These are phyloP conservation scores for Penicillium angulare DNA, from an alignment of 495 filamentous ascomycete genomes.

Conservation along the genomic window DNA sequence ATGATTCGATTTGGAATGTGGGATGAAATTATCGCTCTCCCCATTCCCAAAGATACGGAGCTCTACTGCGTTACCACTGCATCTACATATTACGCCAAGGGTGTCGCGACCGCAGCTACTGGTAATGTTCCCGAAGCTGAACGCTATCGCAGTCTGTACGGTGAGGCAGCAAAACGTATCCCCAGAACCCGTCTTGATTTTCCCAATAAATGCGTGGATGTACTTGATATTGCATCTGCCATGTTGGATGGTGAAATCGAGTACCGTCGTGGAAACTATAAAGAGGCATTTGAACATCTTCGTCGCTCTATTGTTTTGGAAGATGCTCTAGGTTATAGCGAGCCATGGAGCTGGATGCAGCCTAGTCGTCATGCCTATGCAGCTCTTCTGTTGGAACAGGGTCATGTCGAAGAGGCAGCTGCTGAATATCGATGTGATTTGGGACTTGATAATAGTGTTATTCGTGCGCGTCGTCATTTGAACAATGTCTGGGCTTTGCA, in stretches of 20 bases:
- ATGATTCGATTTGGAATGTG: constrained; percentile 64
- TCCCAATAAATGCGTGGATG: constrained; percentile 59
- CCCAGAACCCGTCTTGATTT: constrained; percentile 48
- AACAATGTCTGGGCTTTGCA: constrained; percentile 71
- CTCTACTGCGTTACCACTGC: constrained; percentile 62
- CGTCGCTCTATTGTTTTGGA: constrained; percentile 51
- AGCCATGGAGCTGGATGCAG: constrained; percentile 73
- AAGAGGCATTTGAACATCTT: constrained; percentile 53
- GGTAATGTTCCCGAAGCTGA: constrained; percentile 45
- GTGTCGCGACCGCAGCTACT: constrained; percentile 58
- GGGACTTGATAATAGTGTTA: constrained; percentile 54
- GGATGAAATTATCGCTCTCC: constrained; percentile 51
- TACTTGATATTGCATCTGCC: constrained; percentile 53
- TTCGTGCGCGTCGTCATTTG: constrained; percentile 57
- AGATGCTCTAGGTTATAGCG: constrained; percentile 58
- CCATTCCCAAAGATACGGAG: constrained; percentile 45
- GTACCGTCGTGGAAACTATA: constrained; percentile 56
- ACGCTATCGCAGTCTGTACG: constrained; percentile 41
- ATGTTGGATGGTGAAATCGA: constrained; percentile 69
- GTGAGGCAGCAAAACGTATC: constrained; percentile 42
- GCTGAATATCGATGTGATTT: constrained; percentile 59
- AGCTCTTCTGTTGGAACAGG: constrained; percentile 62
- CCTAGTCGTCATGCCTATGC: constrained; percentile 65
- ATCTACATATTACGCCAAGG: constrained; percentile 59
- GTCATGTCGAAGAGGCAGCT: constrained; percentile 52